phyloP scores from a whole-genome alignment of 805 yeast species.

The Jamesozyma spencerorum region DNA sequence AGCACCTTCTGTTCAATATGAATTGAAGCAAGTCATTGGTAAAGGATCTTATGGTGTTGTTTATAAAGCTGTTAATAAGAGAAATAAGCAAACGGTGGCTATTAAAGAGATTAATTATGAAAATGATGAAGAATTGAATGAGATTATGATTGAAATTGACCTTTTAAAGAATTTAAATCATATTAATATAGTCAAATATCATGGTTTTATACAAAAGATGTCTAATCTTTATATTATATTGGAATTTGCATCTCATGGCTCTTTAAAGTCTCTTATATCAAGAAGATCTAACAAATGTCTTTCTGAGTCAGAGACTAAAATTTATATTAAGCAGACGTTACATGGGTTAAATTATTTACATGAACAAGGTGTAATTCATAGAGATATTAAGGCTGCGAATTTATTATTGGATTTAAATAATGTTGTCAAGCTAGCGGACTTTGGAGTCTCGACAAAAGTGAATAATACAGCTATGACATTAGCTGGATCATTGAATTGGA shows the following conservation, averaged over 20 bases:
- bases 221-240: conserved; percentile 63
- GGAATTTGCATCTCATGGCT: conserved; percentile 63
- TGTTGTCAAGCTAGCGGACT: conserved; percentile 83
- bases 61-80: conserved; percentile 59
- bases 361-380: conserved; percentile 72
- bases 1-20: conserved; percentile 28
- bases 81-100: conserved; percentile 63
- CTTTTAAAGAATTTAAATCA: conserved; percentile 72
- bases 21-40: conserved; percentile 62
- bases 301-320: conserved; percentile 52
- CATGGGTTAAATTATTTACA: conserved; percentile 64
- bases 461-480: conserved; percentile 53
- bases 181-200: conserved; percentile 82
- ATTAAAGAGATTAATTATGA: conserved; percentile 66
- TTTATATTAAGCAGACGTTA: conserved; percentile 60
- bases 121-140: conserved; percentile 64
- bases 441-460: conserved; percentile 85
- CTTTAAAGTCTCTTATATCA: conserved; percentile 39
- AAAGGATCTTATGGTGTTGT: conserved; percentile 89
- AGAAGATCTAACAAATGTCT: conserved; percentile 31
- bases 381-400: conserved; percentile 93
- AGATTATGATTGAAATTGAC: conserved; percentile 53
- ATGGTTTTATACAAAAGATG: conserved; percentile 76
- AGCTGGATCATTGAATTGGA: conserved; percentile 94
- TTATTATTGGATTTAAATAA: conserved; percentile 61